Conservation (phyloP, 495 filamentous ascomycete genomes). For the Apiosordaria backusii region DNA sequence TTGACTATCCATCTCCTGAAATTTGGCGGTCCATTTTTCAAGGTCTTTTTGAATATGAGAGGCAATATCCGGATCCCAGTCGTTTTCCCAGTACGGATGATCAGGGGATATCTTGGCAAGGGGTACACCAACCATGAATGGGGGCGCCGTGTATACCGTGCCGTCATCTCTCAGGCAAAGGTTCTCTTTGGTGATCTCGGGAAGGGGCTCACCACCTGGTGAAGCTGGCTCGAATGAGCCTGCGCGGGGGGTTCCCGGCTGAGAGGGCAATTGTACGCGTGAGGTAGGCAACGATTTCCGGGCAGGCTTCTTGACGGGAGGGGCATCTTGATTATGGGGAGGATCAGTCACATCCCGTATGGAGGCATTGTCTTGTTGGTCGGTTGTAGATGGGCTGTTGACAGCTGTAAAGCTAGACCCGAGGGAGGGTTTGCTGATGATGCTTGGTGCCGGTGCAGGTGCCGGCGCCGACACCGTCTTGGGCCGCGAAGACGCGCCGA, state of each 20-base stretch:
- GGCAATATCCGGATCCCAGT: conserved; percentile 31
- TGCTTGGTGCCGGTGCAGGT: not conserved
- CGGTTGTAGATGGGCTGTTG: conserved; percentile 15
- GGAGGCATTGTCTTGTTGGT: not conserved
- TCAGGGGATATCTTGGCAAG: conserved; percentile 39
- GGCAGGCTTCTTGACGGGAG: conserved; percentile 1
- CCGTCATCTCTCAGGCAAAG: conserved; percentile 42
- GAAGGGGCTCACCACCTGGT: conserved; percentile 15
- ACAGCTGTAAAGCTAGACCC: conserved; percentile 27
- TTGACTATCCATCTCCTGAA: not conserved
- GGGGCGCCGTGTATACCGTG: conserved; percentile 36
- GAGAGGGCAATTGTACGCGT: not conserved
- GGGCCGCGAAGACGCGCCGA: not conserved
- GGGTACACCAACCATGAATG: conserved; percentile 43
- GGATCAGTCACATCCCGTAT: not conserved
- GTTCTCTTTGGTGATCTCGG: conserved; percentile 34
- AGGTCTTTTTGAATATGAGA: conserved; percentile 33
- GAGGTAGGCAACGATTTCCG: conserved; percentile 27
- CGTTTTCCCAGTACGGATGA: conserved; percentile 46
- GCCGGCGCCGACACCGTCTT: conserved; percentile 4
- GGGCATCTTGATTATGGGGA: not conserved
- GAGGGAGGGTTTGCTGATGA: not conserved
- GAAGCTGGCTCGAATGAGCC: conserved; percentile 9
- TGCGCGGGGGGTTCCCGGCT: not conserved
- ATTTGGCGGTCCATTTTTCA: conserved; percentile 3